Conservation (phyloP, 345 rosid species). For the Cardamine resedifolia region DNA sequence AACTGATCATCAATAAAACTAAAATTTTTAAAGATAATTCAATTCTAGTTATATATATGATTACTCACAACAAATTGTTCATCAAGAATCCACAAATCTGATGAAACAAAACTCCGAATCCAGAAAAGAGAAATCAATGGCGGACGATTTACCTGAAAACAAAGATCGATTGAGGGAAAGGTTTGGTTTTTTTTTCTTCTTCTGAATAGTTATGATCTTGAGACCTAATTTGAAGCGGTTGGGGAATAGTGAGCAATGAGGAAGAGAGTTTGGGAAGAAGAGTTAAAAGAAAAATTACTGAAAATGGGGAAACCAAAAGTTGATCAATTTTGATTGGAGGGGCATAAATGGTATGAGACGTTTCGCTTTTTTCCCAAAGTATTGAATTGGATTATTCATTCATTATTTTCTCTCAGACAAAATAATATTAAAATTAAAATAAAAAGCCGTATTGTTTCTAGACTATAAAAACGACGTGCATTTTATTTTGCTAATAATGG, state of each 20-base stretch:
- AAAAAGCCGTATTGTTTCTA: neutral
- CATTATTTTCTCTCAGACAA: neutral
- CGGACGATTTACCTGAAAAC: slow-evolving; percentile 18
- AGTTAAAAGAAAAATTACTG: slow-evolving; percentile 4
- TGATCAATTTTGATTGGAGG: slow-evolving; percentile 30
- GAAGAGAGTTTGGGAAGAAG: neutral
- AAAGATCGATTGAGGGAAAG: slow-evolving; percentile 13
- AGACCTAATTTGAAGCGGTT: slow-evolving; percentile 24
- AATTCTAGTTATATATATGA: neutral
- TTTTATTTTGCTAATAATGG: neutral
- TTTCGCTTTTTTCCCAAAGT: slow-evolving; percentile 29
- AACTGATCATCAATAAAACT: slow-evolving; percentile 8
- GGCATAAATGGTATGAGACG: slow-evolving; percentile 3
- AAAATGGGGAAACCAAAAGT: slow-evolving; percentile 29
- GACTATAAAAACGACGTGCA: neutral
- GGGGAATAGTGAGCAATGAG: neutral
- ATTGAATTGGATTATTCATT: neutral
- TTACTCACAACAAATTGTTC: neutral
- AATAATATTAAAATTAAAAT: too few species aligned
- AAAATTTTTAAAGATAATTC: neutral
- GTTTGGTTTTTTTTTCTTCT: neutral
- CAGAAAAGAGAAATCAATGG: slow-evolving; percentile 7
- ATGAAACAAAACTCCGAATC: neutral
- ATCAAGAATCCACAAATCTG: slow-evolving; percentile 18
- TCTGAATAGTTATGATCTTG: neutral